These are phyloP conservation scores for Marasmius tenuissimus DNA, from an alignment of 1,284 basidiomycete genomes.

Conservation along the genomic window DNA sequence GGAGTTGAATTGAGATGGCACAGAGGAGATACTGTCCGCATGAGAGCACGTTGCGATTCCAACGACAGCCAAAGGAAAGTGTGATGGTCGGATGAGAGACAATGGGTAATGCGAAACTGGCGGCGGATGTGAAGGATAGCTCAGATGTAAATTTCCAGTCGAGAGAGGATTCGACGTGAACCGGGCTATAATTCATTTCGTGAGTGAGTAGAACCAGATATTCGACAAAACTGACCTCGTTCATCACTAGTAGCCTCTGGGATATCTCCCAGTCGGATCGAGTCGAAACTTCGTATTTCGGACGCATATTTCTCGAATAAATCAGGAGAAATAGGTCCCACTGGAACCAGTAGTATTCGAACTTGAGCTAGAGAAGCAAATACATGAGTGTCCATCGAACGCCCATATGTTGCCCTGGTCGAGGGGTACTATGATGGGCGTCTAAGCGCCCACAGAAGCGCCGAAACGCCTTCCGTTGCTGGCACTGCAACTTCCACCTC, in stretches of 20 bases:
- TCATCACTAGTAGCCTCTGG: conserved; percentile 78
- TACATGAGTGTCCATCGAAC: conserved; percentile 62
- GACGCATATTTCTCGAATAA: conserved; percentile 69
- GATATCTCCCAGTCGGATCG: conserved; percentile 75
- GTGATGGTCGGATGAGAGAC: conserved; percentile 72
- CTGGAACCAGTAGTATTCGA: conserved; percentile 74
- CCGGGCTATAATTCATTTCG: conserved; percentile 47
- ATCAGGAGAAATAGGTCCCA: conserved; percentile 64
- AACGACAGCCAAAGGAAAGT: conserved; percentile 78
- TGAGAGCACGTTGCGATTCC: conserved; percentile 71
- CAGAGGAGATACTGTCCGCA: conserved; percentile 54
- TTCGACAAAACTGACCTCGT: conserved; percentile 49
- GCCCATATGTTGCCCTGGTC: neutral
- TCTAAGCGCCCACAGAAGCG: no score
- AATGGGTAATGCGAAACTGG: conserved; percentile 57
- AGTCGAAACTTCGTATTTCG: conserved; percentile 70
- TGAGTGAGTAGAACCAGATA: conserved; percentile 8
- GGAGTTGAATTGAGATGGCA: conserved; percentile 67
- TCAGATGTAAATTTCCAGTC: conserved; percentile 71
- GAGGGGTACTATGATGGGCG: neutral
- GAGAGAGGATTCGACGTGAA: conserved; percentile 82
- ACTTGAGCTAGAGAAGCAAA: conserved; percentile 82
- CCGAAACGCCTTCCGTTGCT: no score
- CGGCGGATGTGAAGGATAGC: conserved; percentile 69
- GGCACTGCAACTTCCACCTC: neutral